Conservation (phyloP, 768 basidiomycete species). For the Boletus tylopilopsis region DNA sequence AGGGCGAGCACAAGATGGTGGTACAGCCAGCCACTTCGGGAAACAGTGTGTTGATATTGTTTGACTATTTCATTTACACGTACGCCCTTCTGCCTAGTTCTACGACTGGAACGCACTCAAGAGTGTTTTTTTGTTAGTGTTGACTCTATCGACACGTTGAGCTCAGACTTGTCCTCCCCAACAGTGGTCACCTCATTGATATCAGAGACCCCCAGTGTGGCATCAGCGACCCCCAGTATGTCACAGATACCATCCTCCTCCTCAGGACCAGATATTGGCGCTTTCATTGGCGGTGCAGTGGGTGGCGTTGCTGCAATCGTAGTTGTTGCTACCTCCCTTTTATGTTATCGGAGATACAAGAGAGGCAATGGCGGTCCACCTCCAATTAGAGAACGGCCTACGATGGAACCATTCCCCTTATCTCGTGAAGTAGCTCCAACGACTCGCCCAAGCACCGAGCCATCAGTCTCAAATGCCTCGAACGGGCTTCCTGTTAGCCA, state of each 20-base stretch:
- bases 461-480: neutral
- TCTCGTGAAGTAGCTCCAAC: neutral
- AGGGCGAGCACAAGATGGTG: conserved; percentile 5
- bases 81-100: neutral
- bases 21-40: conserved; percentile 1
- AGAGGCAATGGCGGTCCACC: neutral
- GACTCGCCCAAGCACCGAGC: neutral
- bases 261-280: neutral
- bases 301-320: conserved; percentile 1
- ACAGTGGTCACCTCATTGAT: too few species aligned
- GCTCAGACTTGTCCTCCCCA: neutral
- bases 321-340: neutral
- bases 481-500: too few species aligned
- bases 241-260: neutral
- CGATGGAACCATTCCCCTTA: conserved; percentile 3
- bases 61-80: conserved; percentile 20
- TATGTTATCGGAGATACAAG: conserved; percentile 7
- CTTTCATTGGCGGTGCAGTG: conserved; percentile 7
- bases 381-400: neutral
- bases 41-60: conserved; percentile 5
- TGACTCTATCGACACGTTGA: neutral
- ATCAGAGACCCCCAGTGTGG: too few species aligned
- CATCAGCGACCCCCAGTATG: too few species aligned
- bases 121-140: neutral
- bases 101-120: neutral